Evolutionary conservation across 768 basidiomycete genomes (phyloP), one percentile per base, ranked within the genome.

Genomic region (Suillus brevipes): DNA sequence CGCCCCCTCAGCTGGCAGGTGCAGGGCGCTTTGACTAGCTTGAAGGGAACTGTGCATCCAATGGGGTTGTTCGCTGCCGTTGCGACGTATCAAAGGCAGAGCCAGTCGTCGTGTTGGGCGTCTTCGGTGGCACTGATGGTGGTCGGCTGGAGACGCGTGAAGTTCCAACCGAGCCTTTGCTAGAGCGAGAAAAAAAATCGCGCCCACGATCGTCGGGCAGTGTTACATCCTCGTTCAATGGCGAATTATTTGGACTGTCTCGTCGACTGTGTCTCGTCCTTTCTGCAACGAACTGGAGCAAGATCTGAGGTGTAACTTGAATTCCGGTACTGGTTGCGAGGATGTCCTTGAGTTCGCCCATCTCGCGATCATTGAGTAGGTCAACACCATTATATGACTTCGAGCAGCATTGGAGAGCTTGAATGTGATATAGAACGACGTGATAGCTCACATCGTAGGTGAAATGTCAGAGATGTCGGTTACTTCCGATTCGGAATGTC

Each of bases 21-120:
- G 80, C 78, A 5, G 90, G 90, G 4, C 89, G 85, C 66, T 86
- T 88, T 36, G 84, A 72, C 89, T 91, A 93, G 69, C 89, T 92
- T 3, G 92, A 92, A 0, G 92, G 92, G 1, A 89, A 85, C 34
- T 74, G 79, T 62, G 74, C 78, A 4, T 73, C 74, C 2, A 92
- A 77, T 0, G 91, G 92, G 0, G 87, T 87, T 10, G 90, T 82
- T 23, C 92, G 84, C 72, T 92, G 91, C 65, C 92, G 78, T 37
- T 84, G 82, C 55, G 88, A 84, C 0, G 84, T 81, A 69, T 94
- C 92, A 67, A 94, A 89, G 4, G 86, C 86, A 0, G 90, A 91
- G 0, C 75, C 68, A 1, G 68, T 69, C 40, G 83, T 76, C 49
- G 75, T 76, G 69, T 67, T 62, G 45, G 82, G 82, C 5, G 85